phyloP scores from a whole-genome alignment of 2,329 filamentous ascomycete genomes.

The Parastagonospora nodorum region DNA sequence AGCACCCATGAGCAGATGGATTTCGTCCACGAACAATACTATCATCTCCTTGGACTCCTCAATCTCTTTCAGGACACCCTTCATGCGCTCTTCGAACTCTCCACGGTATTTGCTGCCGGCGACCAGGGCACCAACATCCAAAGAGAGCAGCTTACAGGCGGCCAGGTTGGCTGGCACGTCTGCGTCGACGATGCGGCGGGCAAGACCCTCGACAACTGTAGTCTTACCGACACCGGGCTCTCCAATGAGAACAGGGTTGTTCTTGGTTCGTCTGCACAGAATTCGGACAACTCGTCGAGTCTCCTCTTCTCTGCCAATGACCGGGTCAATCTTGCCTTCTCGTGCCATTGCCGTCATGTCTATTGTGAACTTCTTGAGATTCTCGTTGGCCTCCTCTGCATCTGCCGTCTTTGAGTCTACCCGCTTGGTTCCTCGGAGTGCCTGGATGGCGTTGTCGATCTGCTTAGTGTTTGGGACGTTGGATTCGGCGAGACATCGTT shows the following conservation, averaged over 20 bases:
- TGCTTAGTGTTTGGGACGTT: constrained; percentile 92
- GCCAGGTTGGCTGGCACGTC: constrained; percentile 96
- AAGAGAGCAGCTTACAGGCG: constrained; percentile 88
- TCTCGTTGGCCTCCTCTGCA: constrained; percentile 89
- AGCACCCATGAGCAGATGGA: constrained; percentile 97
- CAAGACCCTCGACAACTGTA: constrained; percentile 94
- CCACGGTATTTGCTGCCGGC: constrained; percentile 98
- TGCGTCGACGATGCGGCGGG: constrained; percentile 92
- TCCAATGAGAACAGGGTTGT: constrained; percentile 97
- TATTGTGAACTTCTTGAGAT: constrained; percentile 96
- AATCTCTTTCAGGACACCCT: constrained; percentile 97
- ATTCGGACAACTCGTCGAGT: constrained; percentile 92
- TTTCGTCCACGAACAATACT: constrained; percentile 97
- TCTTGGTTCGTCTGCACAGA: constrained; percentile 91
- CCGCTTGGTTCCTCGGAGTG: constrained; percentile 88
- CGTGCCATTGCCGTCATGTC: constrained; percentile 97
- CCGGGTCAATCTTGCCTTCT: constrained; percentile 96
- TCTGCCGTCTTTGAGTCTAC: constrained; percentile 97
- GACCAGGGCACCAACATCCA: constrained; percentile 93
- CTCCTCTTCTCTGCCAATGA: constrained; percentile 96
- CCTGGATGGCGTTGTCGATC: constrained; percentile 85
- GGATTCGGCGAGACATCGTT: constrained; percentile 76
- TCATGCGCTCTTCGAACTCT: constrained; percentile 99
- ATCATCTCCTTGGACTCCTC: constrained; percentile 94
- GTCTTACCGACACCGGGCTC: constrained; percentile 99